Conservation (phyloP, 2,329 filamentous ascomycete species). For the Alternaria panax region DNA sequence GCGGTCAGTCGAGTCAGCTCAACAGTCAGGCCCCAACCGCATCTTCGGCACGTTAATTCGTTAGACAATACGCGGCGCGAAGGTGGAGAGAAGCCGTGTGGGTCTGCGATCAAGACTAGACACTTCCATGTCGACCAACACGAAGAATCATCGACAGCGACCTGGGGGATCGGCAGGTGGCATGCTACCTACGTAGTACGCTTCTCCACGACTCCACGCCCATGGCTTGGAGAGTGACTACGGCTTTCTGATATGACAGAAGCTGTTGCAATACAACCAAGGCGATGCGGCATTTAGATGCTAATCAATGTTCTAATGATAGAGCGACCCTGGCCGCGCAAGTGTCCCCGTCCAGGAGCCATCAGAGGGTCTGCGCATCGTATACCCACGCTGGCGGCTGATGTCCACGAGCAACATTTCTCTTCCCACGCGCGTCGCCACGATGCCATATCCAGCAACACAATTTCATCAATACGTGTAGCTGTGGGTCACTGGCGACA, state of each 20-base stretch:
- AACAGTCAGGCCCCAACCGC: conserved; percentile 22
- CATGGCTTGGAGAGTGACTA: not conserved
- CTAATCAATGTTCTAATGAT: not conserved
- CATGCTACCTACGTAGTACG: no score
- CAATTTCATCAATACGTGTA: not conserved
- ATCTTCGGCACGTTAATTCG: conserved; percentile 21
- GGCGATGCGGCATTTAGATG: not conserved
- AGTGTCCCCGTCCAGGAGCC: not conserved
- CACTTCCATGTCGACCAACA: conserved; percentile 6
- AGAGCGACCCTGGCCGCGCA: not conserved
- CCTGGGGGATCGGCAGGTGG: conserved; percentile 19
- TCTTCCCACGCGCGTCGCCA: not conserved
- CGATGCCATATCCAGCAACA: not conserved
- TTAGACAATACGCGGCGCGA: conserved; percentile 10
- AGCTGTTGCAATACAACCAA: conserved; percentile 1
- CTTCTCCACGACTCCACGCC: conserved; percentile 14
- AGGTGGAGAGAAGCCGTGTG: conserved; percentile 20
- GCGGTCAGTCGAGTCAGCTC: conserved; percentile 15
- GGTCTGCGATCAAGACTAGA: conserved; percentile 16
- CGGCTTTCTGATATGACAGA: not conserved
- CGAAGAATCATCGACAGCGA: not conserved
- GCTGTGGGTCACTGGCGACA: not conserved
- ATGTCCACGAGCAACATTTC: not conserved
- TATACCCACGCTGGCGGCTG: not conserved
- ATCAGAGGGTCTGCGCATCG: not conserved